Conservation (phyloP, 495 filamentous ascomycete species). For the Talaromyces ruber region DNA sequence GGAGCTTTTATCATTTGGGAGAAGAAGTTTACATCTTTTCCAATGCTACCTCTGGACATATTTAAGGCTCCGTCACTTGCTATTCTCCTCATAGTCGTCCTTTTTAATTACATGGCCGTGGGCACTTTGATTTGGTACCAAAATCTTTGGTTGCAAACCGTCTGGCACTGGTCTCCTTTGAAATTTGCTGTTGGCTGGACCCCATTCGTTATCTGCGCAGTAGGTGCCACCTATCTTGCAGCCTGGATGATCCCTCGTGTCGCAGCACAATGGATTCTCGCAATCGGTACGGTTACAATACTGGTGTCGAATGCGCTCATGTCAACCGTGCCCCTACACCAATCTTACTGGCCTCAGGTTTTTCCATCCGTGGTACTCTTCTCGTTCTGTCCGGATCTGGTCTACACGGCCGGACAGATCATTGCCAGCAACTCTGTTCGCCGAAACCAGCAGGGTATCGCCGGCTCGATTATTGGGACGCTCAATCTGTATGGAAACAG, state of each 20-base stretch:
- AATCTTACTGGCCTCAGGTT: constrained; percentile 42
- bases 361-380: constrained; percentile 40
- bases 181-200: constrained; percentile 34
- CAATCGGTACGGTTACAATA: constrained; percentile 31
- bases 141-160: constrained; percentile 33
- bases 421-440: constrained; percentile 45
- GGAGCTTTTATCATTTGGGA: constrained; percentile 39
- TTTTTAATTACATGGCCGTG: constrained; percentile 44
- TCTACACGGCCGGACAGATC: constrained; percentile 44
- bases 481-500: constrained; percentile 40
- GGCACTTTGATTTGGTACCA: constrained; percentile 43
- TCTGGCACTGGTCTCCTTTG: constrained; percentile 37
- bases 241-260: constrained; percentile 41
- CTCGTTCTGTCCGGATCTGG: constrained; percentile 40
- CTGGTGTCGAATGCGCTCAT: constrained; percentile 29
- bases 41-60: constrained; percentile 43
- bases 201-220: constrained; percentile 32
- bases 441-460: constrained; percentile 40
- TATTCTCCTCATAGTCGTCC: constrained; percentile 35
- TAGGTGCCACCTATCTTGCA: constrained; percentile 28
- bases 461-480: constrained; percentile 37
- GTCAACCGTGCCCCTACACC: constrained; percentile 39
- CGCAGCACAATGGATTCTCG: constrained; percentile 43
- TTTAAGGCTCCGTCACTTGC: constrained; percentile 42
- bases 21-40: constrained; percentile 24